These are phyloP conservation scores for Hordeum marinum DNA, from an alignment of 176 grass and related monocot species.

Conservation along the genomic window DNA sequence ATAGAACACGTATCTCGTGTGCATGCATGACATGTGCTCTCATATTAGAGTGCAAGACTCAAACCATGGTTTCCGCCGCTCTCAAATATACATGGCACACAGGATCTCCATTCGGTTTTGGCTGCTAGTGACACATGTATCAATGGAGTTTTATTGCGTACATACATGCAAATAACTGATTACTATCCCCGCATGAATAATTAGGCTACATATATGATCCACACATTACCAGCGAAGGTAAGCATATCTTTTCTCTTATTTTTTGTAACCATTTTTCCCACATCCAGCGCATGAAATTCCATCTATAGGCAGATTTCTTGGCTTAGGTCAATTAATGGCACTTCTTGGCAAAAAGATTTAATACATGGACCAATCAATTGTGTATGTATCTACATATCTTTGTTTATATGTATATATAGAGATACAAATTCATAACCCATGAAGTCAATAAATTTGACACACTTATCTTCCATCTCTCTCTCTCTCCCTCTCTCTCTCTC, in stretches of 20 bases:
- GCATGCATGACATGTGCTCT: neutral
- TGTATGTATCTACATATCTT: neutral
- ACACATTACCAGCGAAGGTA: neutral
- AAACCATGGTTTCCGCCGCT: neutral
- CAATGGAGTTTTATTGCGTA: neutral
- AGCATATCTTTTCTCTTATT: neutral
- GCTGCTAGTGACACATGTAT: neutral
- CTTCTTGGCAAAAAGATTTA: neutral
- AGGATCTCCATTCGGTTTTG: neutral
- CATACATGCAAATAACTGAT: neutral
- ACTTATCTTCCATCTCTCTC: neutral
- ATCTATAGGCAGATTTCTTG: neutral
- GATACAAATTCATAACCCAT: neutral
- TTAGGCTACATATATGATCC: neutral
- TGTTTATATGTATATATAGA: neutral
- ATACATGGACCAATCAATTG: neutral
- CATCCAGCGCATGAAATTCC: neutral
- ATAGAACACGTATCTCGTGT: neutral
- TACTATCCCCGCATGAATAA: neutral
- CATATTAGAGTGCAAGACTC: neutral
- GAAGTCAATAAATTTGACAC: neutral
- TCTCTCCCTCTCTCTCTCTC: neutral
- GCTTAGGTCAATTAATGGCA: neutral
- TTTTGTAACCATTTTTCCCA: neutral
- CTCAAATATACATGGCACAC: neutral